Evolutionary conservation across 352 stramenopile species (phyloP).

Genomic region (Globisporangium viniferum): DNA sequence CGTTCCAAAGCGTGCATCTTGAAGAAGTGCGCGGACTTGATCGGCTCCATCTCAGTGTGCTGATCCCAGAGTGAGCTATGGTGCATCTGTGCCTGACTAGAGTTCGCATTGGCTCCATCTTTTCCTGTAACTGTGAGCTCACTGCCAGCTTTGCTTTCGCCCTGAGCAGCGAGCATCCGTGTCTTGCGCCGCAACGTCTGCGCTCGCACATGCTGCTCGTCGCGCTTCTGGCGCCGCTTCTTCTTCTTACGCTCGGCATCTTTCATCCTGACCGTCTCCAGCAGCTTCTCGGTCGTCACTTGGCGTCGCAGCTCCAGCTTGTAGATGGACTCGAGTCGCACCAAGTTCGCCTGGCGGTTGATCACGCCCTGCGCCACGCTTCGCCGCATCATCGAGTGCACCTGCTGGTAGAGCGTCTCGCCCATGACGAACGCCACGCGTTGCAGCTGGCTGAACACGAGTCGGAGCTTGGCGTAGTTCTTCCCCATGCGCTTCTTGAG

Average conservation of each 20-base stretch:
- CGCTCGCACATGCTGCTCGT: conserved; percentile 14
- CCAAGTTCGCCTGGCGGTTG: conserved; percentile 34
- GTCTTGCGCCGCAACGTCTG: conserved; percentile 7
- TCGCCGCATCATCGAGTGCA: conserved; percentile 36
- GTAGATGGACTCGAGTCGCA: conserved; percentile 57
- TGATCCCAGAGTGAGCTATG: conserved; percentile 12
- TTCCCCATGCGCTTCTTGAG: conserved; percentile 11
- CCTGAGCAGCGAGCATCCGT: background rate
- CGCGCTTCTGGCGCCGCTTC: conserved; percentile 11
- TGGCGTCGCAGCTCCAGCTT: conserved; percentile 56
- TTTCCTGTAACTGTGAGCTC: background rate
- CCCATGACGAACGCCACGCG: conserved; percentile 33
- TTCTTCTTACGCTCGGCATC: conserved; percentile 14
- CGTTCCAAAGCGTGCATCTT: conserved; percentile 60
- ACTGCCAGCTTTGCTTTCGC: background rate
- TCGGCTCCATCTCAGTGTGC: conserved; percentile 21
- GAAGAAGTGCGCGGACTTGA: conserved; percentile 46
- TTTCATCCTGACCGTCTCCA: conserved; percentile 30
- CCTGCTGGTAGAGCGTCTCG: conserved; percentile 41
- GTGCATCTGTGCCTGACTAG: background rate
- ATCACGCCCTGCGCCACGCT: conserved; percentile 45
- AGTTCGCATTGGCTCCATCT: background rate
- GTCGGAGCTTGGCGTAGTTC: conserved; percentile 18
- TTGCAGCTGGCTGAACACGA: conserved; percentile 38
- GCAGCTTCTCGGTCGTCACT: conserved; percentile 39